These are phyloP conservation scores for Solanum hybrid DNA, from an alignment of 305 asterid genomes.

Conservation along the genomic window DNA sequence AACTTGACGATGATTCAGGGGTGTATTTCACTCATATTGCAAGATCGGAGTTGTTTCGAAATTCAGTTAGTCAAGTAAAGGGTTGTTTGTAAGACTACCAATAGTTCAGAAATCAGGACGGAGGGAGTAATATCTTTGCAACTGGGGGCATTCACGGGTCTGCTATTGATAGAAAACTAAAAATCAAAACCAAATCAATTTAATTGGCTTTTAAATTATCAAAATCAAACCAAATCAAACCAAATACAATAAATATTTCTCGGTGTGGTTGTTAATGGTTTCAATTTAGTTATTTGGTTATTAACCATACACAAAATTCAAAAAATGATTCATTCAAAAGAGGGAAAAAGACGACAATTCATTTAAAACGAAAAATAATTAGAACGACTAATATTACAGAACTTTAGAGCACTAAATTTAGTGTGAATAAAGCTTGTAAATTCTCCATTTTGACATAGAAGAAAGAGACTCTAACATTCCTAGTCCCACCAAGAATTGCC, in stretches of 20 bases:
- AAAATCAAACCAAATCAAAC: background rate
- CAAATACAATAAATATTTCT: background rate
- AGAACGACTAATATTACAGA: background rate
- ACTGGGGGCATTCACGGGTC: no score
- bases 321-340: background rate
- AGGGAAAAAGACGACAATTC: no score
- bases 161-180: no score
- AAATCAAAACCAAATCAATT: background rate
- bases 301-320: background rate
- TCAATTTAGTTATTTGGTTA: no score
- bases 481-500: background rate
- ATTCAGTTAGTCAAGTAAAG: background rate
- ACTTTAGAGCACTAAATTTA: background rate
- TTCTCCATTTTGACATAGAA: background rate
- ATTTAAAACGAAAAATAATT: no score
- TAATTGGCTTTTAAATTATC: background rate
- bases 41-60: no score
- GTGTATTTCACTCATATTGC: background rate
- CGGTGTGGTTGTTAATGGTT: background rate
- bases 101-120: background rate
- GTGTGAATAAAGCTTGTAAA: background rate
- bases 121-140: background rate
- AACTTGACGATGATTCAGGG: background rate
- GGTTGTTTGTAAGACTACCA: background rate
- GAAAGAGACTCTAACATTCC: no score